These are phyloP conservation scores for Austroboletus olivaceoglutinosus DNA, from an alignment of 1,284 basidiomycete species.

Conservation along the genomic window DNA sequence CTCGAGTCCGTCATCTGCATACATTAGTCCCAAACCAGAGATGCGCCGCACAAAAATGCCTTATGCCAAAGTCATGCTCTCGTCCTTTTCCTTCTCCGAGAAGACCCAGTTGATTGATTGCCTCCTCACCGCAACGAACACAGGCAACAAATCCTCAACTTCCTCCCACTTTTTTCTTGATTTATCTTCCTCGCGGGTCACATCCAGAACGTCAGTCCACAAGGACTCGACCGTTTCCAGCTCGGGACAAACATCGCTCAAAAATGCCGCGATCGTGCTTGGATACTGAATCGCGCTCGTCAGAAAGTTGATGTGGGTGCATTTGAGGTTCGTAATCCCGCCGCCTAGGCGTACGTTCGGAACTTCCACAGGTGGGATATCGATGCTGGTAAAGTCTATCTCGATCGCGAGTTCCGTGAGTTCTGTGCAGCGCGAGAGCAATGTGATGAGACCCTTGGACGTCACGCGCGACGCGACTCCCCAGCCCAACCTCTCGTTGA, in stretches of 20 bases:
- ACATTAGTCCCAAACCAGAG: too few relatives aligned
- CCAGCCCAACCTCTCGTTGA: slow-evolving; percentile 21
- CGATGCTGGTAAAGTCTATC: slow-evolving; percentile 19
- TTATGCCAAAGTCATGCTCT: too few relatives aligned
- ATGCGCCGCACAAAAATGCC: too few relatives aligned
- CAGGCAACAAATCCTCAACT: slow-evolving; percentile 22
- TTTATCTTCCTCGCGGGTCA: slow-evolving; percentile 2
- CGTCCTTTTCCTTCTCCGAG: too few relatives aligned
- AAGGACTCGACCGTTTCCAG: slow-evolving; percentile 1
- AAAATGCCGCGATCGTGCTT: too few relatives aligned
- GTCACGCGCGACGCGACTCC: slow-evolving; percentile 20
- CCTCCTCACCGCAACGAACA: slow-evolving; percentile 18
- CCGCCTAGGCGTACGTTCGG: slow-evolving; percentile 2
- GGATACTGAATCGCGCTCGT: slow-evolving; percentile 20
- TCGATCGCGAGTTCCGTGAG: slow-evolving; percentile 15
- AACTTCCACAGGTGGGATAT: not conserved
- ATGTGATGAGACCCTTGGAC: slow-evolving; percentile 13
- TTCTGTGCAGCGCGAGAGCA: slow-evolving; percentile 8
- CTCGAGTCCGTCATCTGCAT: too few relatives aligned
- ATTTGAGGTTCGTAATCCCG: slow-evolving; percentile 13
- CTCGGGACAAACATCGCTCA: slow-evolving; percentile 27
- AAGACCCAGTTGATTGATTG: slow-evolving; percentile 15
- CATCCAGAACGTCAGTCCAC: not conserved
- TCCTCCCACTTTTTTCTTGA: slow-evolving; percentile 23
- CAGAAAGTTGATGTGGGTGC: slow-evolving; percentile 16